Base-by-base conservation (phyloP, 352 stramenopile genomes). In the Peronospora farinosa region DNA sequence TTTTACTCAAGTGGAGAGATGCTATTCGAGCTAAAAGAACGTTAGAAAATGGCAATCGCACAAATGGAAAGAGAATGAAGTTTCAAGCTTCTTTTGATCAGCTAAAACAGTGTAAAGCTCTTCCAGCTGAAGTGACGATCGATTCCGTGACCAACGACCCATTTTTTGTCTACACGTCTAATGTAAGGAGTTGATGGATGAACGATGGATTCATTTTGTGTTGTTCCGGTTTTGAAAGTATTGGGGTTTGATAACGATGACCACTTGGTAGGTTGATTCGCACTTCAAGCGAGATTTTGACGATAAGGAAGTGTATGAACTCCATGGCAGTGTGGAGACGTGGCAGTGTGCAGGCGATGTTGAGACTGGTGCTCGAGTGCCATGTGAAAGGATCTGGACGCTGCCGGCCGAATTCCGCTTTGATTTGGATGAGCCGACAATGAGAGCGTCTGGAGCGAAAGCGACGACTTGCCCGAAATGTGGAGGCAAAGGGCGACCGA, bases 121-220 rank as follows among this genome's bases (percentile, higher is more conserved):
- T 84, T 12, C 68, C 71, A 5, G 43, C 46, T 4, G 57, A 44
- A 25, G 65, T 78, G 27, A 39, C 45, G 0, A 13, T 39, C 10
- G 44, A 68, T 27, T 51, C 46, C 7, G 58, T 86, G 32, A 78
- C 77, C 2, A 71, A 57, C 43, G 67, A 78, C 11, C 79, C 81
- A 11, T 96, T 96, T 59, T 97, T 95, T 56, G 45, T 94, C 57
- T 97, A 95, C 67, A 97, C 87, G 1, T 95, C 82, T 6, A 97
- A 97, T 64, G 87, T 96, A 62, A 38, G 61, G 39, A 25, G 21
- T 21, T 21, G n/a, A 21, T 39, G 12, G 33, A 1, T 27, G 23
- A 4, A 27, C 23, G 23, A 39, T 11, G 4, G 32, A n/a, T 37
- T 1, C 31, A 37, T 7, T n/a, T 11, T n/a, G 10, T 15, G 8